phyloP scores from a whole-genome alignment of 2,329 filamentous ascomycete genomes.

The Madurella fahalii region DNA sequence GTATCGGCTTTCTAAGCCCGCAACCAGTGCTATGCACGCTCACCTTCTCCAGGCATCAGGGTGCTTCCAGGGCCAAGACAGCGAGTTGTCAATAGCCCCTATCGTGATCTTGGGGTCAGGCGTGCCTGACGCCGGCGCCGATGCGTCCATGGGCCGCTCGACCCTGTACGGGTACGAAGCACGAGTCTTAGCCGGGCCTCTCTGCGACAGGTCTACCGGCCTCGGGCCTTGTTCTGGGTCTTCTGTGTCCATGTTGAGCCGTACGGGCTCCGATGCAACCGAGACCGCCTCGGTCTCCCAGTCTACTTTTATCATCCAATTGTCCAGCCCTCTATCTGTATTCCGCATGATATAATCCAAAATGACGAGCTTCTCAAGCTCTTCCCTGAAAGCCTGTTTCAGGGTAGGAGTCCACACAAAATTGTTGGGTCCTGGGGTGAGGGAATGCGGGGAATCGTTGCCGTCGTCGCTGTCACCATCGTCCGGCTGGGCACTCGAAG shows the following conservation, averaged over 20 bases:
- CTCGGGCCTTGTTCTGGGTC: slow-evolving; percentile 53
- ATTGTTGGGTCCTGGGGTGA: slow-evolving; percentile 43
- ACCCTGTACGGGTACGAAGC: slow-evolving; percentile 65
- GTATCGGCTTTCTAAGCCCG: background rate
- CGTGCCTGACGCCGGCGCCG: slow-evolving; percentile 43
- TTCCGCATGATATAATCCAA: slow-evolving; percentile 99
- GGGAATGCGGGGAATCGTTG: slow-evolving; percentile 32
- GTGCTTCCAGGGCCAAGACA: slow-evolving; percentile 99
- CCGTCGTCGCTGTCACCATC: slow-evolving; percentile 55
- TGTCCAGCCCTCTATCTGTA: slow-evolving; percentile 91
- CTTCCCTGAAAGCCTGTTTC: slow-evolving; percentile 89
- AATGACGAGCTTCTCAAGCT: slow-evolving; percentile 95
- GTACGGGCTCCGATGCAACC: slow-evolving; percentile 75
- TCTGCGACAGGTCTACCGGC: slow-evolving; percentile 53
- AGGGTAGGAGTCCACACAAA: slow-evolving; percentile 85
- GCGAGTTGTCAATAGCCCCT: slow-evolving; percentile 93
- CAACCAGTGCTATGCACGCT: slow-evolving; percentile 1
- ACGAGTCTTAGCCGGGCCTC: slow-evolving; percentile 37
- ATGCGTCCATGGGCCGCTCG: slow-evolving; percentile 81
- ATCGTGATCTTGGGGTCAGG: slow-evolving; percentile 63
- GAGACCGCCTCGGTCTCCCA: slow-evolving; percentile 77
- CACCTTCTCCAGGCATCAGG: slow-evolving; percentile 76
- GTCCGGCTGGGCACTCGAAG: slow-evolving; percentile 51
- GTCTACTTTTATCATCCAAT: slow-evolving; percentile 99
- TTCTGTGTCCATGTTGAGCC: slow-evolving; percentile 57